Conservation (phyloP, 83 land plant species). For the Picea abies region DNA sequence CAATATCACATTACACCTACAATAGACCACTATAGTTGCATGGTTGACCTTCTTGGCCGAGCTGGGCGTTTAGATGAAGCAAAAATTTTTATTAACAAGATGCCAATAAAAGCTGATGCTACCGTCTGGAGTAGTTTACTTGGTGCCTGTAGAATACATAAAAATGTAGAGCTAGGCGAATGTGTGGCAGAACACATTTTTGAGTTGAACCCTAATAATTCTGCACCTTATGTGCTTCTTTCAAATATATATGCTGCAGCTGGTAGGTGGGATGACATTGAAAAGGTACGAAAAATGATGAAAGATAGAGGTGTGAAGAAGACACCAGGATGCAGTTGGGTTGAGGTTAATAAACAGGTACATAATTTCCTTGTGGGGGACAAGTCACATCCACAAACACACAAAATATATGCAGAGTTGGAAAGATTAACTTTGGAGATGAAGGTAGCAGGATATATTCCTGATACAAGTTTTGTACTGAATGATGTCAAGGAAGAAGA, state of each 20-base stretch:
- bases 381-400: not conserved
- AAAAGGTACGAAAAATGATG: conserved; percentile 17
- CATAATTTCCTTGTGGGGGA: conserved; percentile 19
- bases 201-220: conserved; percentile 25
- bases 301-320: conserved; percentile 24
- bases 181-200: conserved; percentile 22
- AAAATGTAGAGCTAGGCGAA: conserved; percentile 32
- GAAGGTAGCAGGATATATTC: conserved; percentile 5
- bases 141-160: conserved; percentile 32
- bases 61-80: conserved; percentile 34
- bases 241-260: conserved; percentile 41
- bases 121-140: conserved; percentile 48
- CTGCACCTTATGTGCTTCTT: conserved; percentile 31
- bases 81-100: conserved; percentile 23
- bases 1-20: conserved; percentile 18
- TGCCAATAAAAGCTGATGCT: conserved; percentile 28
- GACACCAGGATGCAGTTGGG: conserved; percentile 26
- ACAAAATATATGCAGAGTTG: conserved; percentile 24
- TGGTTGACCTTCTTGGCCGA: conserved; percentile 46
- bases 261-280: conserved; percentile 32
- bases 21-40: conserved; percentile 30
- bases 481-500: too few species aligned
- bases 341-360: conserved; percentile 24
- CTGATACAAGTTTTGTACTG: not conserved
- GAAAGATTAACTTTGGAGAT: conserved; percentile 20